Percentiles rank a stretch among this genome's conserved stretches.
phyloP scores from a whole-genome alignment of 495 filamentous ascomycete genomes.

The Penicillium canariense region DNA sequence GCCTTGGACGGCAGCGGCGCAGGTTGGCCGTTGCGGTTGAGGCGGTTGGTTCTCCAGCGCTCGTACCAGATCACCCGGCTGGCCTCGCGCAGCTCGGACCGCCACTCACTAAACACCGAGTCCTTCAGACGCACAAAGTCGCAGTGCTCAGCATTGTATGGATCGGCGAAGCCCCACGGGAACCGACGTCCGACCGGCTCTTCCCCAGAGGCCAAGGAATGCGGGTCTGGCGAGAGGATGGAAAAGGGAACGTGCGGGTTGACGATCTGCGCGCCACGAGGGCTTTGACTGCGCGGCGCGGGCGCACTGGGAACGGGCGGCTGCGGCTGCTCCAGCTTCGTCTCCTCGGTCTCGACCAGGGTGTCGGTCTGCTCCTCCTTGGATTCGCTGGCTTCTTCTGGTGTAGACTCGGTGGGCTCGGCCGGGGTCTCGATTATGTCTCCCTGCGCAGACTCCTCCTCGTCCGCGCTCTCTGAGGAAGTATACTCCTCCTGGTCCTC shows the following conservation, averaged over 20 bases:
- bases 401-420: conserved; percentile 1
- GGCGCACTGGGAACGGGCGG: conserved; percentile 18
- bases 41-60: conserved; percentile 80
- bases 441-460: conserved; percentile 31
- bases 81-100: conserved; percentile 83
- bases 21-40: conserved; percentile 45
- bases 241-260: conserved; percentile 70
- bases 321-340: conserved; percentile 3
- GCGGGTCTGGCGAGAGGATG: conserved; percentile 89
- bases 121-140: conserved; percentile 92
- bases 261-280: conserved; percentile 21
- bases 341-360: conserved; percentile 4
- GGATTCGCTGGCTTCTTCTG: conserved; percentile 26
- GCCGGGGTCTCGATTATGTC: conserved; percentile 22
- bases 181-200: conserved; percentile 74
- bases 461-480: conserved; percentile 57
- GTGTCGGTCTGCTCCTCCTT: conserved; percentile 8
- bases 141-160: conserved; percentile 86
- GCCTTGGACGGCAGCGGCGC: conserved; percentile 22
- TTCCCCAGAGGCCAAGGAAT: conserved; percentile 64
- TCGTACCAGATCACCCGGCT: conserved; percentile 96
- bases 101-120: conserved; percentile 89
- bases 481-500: conserved; percentile 69
- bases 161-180: conserved; percentile 95
- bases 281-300: conserved; percentile 30